Conservation (phyloP, 768 basidiomycete species). For the Nidularia sp. region DNA sequence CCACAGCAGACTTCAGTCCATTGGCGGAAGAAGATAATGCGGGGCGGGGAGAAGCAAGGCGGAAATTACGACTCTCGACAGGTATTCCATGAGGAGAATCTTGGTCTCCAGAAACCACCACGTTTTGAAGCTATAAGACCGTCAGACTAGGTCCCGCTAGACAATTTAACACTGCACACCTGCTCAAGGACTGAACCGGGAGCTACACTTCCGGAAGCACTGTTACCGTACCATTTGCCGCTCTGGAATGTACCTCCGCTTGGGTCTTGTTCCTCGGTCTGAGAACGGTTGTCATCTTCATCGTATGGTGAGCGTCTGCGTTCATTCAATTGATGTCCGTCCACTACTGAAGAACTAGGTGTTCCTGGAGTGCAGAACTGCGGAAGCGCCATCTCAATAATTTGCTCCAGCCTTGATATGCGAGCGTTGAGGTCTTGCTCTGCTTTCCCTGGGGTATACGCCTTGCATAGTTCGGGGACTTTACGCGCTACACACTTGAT, state of each 20-base stretch:
- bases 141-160: not conserved
- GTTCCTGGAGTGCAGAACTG: constrained; percentile 55
- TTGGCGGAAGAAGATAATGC: too few relatives aligned
- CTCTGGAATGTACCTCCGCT: constrained; percentile 76
- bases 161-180: constrained; percentile 29
- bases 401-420: constrained; percentile 73
- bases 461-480: constrained; percentile 83
- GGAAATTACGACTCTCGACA: constrained; percentile 2
- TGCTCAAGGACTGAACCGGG: constrained; percentile 78
- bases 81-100: not conserved
- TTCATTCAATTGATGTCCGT: constrained; percentile 20
- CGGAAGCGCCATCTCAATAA: constrained; percentile 75
- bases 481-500: constrained; percentile 76
- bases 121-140: constrained; percentile 20
- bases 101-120: constrained; percentile 6
- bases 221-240: constrained; percentile 83
- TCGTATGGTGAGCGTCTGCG: constrained; percentile 45
- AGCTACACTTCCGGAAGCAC: constrained; percentile 80
- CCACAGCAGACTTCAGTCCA: constrained; percentile 7
- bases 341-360: constrained; percentile 24
- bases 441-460: constrained; percentile 83
- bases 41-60: constrained; percentile 1
- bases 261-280: constrained; percentile 73
- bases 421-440: constrained; percentile 79
- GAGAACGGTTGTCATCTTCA: constrained; percentile 71